phyloP scores from a whole-genome alignment of 306 rosid species.

The Vigna radiata region DNA sequence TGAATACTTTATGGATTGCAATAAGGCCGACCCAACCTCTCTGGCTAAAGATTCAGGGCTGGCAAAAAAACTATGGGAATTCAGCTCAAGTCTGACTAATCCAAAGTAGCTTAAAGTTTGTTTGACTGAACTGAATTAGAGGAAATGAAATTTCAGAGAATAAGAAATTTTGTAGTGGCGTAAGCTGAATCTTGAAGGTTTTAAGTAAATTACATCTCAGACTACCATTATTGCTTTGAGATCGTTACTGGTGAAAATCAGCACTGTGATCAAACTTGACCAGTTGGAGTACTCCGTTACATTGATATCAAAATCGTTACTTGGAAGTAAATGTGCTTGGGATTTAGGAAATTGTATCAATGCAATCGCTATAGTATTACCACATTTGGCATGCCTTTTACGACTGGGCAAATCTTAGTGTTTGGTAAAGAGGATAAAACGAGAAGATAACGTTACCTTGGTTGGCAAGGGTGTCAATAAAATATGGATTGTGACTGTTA shows the following conservation, averaged over 20 bases:
- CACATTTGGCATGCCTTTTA: not conserved
- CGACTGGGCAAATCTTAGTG: not conserved
- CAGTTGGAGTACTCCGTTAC: not conserved
- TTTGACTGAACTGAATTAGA: not conserved
- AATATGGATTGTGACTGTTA: not conserved
- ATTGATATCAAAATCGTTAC: not conserved
- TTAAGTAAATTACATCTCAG: slow-evolving; percentile 3
- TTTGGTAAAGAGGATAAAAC: not conserved
- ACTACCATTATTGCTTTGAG: not conserved
- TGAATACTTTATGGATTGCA: slow-evolving; percentile 66
- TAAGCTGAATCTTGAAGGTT: not conserved
- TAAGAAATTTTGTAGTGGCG: not conserved
- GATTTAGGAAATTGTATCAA: not conserved
- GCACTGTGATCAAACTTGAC: not conserved
- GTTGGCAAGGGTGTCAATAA: not conserved
- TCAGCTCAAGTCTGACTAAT: slow-evolving; percentile 65
- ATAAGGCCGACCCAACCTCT: slow-evolving; percentile 61
- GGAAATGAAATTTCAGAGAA: slow-evolving; percentile 19
- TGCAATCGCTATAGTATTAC: not conserved
- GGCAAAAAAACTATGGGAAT: slow-evolving; percentile 73
- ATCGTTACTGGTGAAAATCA: not conserved
- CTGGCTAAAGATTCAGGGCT: slow-evolving; percentile 63
- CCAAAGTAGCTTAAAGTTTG: slow-evolving; percentile 43
- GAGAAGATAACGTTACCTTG: not conserved
- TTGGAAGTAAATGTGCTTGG: not conserved